A percentile compares a stretch with the other conserved stretches of the same genome.
phyloP scores from a whole-genome alignment of 2,329 filamentous ascomycete genomes.

The Stachybotrys elegans region DNA sequence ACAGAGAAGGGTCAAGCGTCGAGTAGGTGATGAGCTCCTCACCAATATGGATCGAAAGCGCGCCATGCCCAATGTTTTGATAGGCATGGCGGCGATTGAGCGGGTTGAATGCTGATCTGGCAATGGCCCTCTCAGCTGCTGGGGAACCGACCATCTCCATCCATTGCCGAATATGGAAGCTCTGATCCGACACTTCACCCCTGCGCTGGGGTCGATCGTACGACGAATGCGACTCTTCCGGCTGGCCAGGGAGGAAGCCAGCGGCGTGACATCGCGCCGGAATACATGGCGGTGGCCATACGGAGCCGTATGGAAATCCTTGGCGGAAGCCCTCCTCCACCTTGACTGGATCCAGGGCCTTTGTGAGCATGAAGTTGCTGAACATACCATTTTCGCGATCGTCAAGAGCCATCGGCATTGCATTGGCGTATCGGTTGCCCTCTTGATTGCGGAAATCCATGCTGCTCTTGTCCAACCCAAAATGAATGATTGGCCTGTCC shows the following conservation, averaged over 20 bases:
- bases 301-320: constrained; percentile 40
- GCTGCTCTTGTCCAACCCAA: constrained; percentile 26
- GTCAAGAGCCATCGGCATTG: constrained; percentile 48
- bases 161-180: constrained; percentile 74
- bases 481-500: constrained; percentile 64
- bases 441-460: constrained; percentile 14
- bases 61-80: constrained; percentile 9
- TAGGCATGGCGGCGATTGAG: constrained; percentile 16
- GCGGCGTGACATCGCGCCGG: constrained; percentile 55
- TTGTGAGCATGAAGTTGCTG: constrained; percentile 64
- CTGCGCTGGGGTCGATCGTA: constrained; percentile 39
- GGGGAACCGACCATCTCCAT: constrained; percentile 53
- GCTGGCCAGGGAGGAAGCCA: constrained; percentile 19
- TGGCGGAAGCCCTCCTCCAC: constrained; percentile 22
- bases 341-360: constrained; percentile 34
- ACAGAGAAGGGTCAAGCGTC: constrained; percentile 69
- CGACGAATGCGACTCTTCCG: constrained; percentile 18
- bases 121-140: background rate
- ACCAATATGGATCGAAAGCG: constrained; percentile 41
- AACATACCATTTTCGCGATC: constrained; percentile 46
- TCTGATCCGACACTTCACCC: constrained; percentile 59
- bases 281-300: constrained; percentile 74
- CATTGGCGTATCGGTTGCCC: constrained; percentile 39
- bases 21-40: constrained; percentile 58
- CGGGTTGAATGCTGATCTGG: background rate